Conservation (phyloP, 78 protist genomes). For the Trichosphaerium sp. region DNA sequence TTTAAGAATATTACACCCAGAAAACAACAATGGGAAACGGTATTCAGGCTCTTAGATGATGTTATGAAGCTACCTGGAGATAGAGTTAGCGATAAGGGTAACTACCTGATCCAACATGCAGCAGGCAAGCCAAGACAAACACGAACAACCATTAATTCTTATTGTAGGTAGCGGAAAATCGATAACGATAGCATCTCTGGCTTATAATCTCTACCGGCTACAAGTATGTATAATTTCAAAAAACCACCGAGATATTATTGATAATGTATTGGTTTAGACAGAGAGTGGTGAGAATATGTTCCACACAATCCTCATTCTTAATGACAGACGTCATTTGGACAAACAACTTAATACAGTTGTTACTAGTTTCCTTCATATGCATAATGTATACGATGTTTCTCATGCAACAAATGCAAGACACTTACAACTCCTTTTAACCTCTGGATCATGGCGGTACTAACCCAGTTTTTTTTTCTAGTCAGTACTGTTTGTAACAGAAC, state of each 20-base stretch:
- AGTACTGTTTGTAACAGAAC: too few species aligned
- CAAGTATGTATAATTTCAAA: background rate
- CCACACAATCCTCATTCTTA: constrained; percentile 44
- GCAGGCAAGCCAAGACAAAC: too few species aligned
- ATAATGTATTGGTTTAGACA: background rate
- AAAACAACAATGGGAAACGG: constrained; percentile 32
- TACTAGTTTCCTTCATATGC: background rate
- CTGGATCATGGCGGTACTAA: too few species aligned
- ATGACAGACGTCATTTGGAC: constrained; percentile 47
- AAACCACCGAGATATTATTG: constrained; percentile 1
- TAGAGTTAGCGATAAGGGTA: background rate
- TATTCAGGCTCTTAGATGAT: constrained; percentile 16
- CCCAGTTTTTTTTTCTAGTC: too few species aligned
- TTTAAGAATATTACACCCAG: background rate
- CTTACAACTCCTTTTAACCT: constrained; percentile 9
- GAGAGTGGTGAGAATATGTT: constrained; percentile 18
- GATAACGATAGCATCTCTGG: constrained; percentile 18
- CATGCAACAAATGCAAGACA: constrained; percentile 22
- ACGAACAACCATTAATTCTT: too few species aligned
- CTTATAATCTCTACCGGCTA: constrained; percentile 7
- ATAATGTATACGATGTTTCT: constrained; percentile 13
- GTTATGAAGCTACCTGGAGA: constrained; percentile 4
- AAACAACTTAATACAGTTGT: constrained; percentile 37
- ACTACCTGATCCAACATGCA: constrained; percentile 37
- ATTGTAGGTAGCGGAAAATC: constrained; percentile 44